phyloP scores from a whole-genome alignment of 2,329 filamentous ascomycete species.

The Stenocarpella maydis region DNA sequence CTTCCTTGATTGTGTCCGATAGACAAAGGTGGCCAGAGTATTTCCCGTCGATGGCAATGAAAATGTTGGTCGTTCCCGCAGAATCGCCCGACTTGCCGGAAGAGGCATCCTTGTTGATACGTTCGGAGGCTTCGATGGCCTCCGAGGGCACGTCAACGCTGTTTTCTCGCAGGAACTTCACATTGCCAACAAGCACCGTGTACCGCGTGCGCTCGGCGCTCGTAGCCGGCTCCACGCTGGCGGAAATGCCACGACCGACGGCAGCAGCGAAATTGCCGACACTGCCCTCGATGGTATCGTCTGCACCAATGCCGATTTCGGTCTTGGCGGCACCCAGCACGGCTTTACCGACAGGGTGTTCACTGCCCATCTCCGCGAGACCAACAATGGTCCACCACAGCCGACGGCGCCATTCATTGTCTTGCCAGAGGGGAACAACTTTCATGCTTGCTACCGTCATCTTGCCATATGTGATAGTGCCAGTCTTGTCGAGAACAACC shows the following conservation, averaged over 20 bases:
- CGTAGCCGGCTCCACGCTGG: constrained; percentile 79
- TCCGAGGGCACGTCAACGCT: constrained; percentile 71
- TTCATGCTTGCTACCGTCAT: constrained; percentile 86
- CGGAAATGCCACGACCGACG: constrained; percentile 86
- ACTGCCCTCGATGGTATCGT: constrained; percentile 81
- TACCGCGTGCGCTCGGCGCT: constrained; percentile 75
- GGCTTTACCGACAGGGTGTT: constrained; percentile 94
- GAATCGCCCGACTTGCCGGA: constrained; percentile 46
- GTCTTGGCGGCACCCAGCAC: constrained; percentile 79
- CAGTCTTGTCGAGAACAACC: constrained; percentile 94
- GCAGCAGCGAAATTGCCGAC: constrained; percentile 84
- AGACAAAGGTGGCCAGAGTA: constrained; percentile 87
- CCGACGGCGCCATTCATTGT: constrained; percentile 71
- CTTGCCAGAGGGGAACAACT: constrained; percentile 74
- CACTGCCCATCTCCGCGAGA: constrained; percentile 93
- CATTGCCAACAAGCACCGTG: constrained; percentile 84
- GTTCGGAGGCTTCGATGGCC: constrained; percentile 69
- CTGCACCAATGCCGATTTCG: constrained; percentile 75
- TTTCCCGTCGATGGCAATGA: constrained; percentile 82
- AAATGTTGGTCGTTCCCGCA: constrained; percentile 87
- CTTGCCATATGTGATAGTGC: constrained; percentile 91
- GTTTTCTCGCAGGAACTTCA: constrained; percentile 76
- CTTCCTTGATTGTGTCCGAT: constrained; percentile 90
- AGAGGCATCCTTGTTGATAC: constrained; percentile 59
- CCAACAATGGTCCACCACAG: constrained; percentile 97